These are phyloP conservation scores for Penicillium samsonianum DNA, from an alignment of 495 filamentous ascomycete species.

Conservation along the genomic window DNA sequence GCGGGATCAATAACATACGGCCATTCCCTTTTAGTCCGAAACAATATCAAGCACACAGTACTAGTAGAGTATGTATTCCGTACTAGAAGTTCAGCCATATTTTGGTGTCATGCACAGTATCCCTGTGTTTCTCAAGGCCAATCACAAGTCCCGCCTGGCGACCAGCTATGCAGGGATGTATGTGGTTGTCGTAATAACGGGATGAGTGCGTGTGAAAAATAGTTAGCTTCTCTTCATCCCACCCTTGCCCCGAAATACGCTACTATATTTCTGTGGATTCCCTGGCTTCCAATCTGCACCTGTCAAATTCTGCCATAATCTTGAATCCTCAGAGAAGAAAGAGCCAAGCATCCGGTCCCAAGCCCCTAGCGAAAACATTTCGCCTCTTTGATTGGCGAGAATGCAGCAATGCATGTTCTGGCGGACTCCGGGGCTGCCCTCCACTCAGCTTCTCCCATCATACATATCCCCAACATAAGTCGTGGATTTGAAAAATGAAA, in stretches of 20 bases:
- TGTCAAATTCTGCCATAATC: background rate
- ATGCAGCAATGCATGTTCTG: constrained; percentile 1
- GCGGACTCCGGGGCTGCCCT: background rate
- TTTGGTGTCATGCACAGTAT: no score
- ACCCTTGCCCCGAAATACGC: no score
- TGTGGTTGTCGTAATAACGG: constrained; percentile 10
- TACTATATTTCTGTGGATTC: background rate
- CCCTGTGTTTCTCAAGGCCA: constrained; percentile 1
- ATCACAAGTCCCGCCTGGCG: background rate
- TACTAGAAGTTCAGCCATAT: background rate
- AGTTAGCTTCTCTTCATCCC: background rate
- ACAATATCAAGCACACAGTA: background rate
- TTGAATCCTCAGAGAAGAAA: background rate
- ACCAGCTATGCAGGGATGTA: constrained; percentile 4
- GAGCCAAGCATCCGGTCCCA: background rate
- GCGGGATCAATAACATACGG: constrained; percentile 24
- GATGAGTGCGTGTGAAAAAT: background rate
- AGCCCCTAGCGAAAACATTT: background rate
- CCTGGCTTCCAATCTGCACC: background rate
- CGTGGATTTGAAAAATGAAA: background rate
- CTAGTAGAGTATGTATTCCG: background rate
- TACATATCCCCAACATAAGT: background rate
- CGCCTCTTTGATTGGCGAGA: background rate
- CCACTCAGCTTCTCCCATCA: background rate
- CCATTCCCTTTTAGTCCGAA: background rate